Conservation (phyloP, 768 basidiomycete species). For the Tulasnella sp. region DNA sequence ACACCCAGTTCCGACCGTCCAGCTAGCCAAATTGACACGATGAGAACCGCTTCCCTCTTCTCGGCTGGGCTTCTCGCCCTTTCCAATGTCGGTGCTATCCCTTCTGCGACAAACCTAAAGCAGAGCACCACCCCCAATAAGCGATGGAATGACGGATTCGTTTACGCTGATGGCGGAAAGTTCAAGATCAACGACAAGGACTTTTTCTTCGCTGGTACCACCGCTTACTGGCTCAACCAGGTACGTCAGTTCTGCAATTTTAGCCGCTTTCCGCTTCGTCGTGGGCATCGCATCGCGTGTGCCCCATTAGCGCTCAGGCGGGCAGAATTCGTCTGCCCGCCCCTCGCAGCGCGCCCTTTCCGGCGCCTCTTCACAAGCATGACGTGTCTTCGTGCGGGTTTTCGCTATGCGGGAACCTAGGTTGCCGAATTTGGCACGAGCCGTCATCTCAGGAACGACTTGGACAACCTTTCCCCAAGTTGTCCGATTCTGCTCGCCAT, state of each 20-base stretch:
- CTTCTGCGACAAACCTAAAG: not conserved
- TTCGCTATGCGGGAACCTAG: not conserved
- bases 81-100: not conserved
- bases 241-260: conserved; percentile 2
- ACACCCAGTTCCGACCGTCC: not conserved
- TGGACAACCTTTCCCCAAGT: too few relatives aligned
- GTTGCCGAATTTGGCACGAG: not conserved
- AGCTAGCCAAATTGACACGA: not conserved
- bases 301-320: too few relatives aligned
- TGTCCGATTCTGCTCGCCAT: too few relatives aligned
- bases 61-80: conserved; percentile 4
- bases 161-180: conserved; percentile 3
- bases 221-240: conserved; percentile 29
- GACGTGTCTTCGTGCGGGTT: not conserved
- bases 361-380: not conserved
- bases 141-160: conserved; percentile 13
- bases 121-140: not conserved
- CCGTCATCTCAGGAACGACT: not conserved
- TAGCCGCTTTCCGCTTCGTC: too few relatives aligned
- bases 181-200: conserved; percentile 20
- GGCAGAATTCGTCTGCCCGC: too few relatives aligned
- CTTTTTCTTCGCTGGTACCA: conserved; percentile 24
- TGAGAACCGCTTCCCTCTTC: not conserved
- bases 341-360: not conserved
- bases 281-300: too few relatives aligned